phyloP scores from a whole-genome alignment of 176 grass and related monocot species.

The Puccinellia tenuiflora region DNA sequence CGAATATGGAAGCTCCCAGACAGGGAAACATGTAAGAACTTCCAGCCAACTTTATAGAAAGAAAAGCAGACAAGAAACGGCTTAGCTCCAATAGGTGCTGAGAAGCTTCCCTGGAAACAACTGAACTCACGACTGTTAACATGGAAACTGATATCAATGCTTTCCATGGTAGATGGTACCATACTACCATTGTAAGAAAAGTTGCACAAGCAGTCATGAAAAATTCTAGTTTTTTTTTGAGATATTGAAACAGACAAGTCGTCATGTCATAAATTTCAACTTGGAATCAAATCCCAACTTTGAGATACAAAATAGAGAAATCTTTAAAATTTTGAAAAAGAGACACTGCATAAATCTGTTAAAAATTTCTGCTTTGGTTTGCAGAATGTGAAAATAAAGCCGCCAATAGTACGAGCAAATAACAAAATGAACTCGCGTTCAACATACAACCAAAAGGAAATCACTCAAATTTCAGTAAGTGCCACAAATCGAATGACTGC shows the following conservation, averaged over 20 bases:
- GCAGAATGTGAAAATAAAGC: background rate
- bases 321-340: background rate
- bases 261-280: background rate
- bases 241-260: background rate
- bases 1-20: too few species aligned
- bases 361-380: background rate
- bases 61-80: background rate
- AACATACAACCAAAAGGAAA: background rate
- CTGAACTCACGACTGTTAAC: background rate
- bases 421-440: background rate
- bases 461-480: background rate
- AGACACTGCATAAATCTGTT: background rate
- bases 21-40: background rate
- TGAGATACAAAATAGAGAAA: background rate
- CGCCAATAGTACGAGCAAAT: background rate
- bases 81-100: background rate
- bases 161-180: too few species aligned
- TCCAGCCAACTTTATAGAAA: background rate
- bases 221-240: background rate
- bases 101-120: background rate
- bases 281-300: background rate
- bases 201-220: background rate
- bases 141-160: background rate
- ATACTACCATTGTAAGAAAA: too few species aligned
- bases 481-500: background rate